Percentiles rank a stretch among this genome's conserved stretches.
phyloP scores from a whole-genome alignment of 768 basidiomycete species.

The Cystobasidium onofrii region DNA sequence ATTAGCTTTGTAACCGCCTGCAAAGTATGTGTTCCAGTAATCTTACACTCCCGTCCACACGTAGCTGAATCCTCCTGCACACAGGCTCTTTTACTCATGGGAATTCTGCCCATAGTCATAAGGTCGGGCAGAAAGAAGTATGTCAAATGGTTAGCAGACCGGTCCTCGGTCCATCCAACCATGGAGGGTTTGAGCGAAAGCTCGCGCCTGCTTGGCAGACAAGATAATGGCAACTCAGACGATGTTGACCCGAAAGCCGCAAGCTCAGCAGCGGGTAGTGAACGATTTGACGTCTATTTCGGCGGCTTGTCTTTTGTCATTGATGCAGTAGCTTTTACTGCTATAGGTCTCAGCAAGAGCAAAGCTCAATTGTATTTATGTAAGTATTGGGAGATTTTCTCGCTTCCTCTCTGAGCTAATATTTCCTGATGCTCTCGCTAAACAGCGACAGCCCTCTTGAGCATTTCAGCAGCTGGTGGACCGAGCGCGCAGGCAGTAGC shows the following conservation, averaged over 20 bases:
- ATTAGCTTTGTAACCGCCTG: slow-evolving; percentile 20
- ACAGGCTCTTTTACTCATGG: slow-evolving; percentile 24
- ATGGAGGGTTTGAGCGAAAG: slow-evolving; percentile 12
- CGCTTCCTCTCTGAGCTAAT: background rate
- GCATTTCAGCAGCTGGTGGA: slow-evolving; percentile 24
- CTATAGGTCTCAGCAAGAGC: background rate
- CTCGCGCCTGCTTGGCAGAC: background rate
- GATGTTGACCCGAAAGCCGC: background rate
- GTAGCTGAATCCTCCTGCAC: background rate
- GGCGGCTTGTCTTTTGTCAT: background rate
- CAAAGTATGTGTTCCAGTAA: too few species aligned
- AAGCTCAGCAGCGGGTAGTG: background rate
- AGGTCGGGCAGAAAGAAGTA: slow-evolving; percentile 6
- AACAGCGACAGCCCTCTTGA: slow-evolving; percentile 15
- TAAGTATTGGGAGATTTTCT: too few species aligned
- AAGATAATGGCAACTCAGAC: background rate
- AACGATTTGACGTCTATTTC: slow-evolving; percentile 26
- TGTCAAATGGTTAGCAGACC: background rate
- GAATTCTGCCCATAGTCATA: slow-evolving; percentile 18
- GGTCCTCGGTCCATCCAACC: background rate
- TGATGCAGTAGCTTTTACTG: slow-evolving; percentile 13
- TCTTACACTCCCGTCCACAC: too few species aligned
- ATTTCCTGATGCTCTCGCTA: background rate
- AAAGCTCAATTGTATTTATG: background rate
- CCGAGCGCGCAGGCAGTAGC: slow-evolving; percentile 9